Evolutionary conservation across 2,329 filamentous ascomycete genomes (phyloP), one percentile per base, ranked within the genome.

Genomic region (Helminthosporium solani): DNA sequence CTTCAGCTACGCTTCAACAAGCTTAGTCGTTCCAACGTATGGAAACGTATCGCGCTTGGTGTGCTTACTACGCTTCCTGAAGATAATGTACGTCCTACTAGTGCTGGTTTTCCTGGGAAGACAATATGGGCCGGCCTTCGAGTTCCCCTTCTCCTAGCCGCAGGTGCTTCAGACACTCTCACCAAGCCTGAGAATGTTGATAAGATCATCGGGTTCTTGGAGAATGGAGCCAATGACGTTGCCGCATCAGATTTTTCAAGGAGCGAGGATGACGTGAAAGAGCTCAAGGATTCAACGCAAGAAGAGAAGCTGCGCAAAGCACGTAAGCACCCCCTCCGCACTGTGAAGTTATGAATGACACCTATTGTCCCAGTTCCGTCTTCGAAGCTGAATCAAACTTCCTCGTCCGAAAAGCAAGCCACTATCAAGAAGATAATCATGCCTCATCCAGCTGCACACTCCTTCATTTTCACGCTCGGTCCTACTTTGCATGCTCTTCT

Each of bases 21-120:
- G 48, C 90, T 96, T 66, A 96, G 89, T 52, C 83, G 79, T 54
- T 94, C 90, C 0, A 78, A 86, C 0, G 88, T 94, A 0, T 96
- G 88, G 80, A 82, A 87, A 54, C 83, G 90, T 31, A 90, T 95
- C 83, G 84, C 85, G 0, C 83, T 78, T 67, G 89, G 90, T 0
- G 77, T 78, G 40, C 75, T 94, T 19, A 86, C n/a, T 35, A 15
- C 33, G 8, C 15, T 30, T 2, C 40, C 88, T 0, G 71, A 67
- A 0, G 86, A 85, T 47, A 66, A 76, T 3, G 63, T 75, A 7
- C 81, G 78, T 1, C 67, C 75, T 20, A 70, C 81, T 0, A 63
- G 67, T 7, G 83, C 84, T 3, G 88, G 88, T 1, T 68, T 95
- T 7, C 85, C 90, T 2, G 85, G 86, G 0, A 70, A 79, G 51